Evolutionary conservation across 371 early-diverging fungal species (phyloP), one percentile per base, ranked within the genome.

Genomic region (Lichtheimia ornata): DNA sequence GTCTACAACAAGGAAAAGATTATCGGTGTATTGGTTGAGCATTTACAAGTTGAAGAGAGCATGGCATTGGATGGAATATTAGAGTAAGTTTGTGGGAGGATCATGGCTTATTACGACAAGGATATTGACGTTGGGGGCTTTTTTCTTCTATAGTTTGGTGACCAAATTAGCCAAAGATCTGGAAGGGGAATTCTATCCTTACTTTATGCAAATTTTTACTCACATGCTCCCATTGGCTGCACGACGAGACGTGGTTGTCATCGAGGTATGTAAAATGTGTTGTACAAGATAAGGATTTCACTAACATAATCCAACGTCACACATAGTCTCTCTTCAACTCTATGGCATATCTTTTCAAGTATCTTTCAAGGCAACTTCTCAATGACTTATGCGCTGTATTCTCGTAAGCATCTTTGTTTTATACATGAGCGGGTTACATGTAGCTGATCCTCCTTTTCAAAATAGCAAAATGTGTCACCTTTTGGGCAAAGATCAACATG

Each of bases 321-420:
- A 35, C 53, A 27, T 77, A 91, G 88, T 84, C 84, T 52, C 81
- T 92, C 2, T 96, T 95, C 74, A 92, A 94, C 61, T 82, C 91
- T 45, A 84, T 98, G 60, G 93, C 96, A 7, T 92, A 88, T 61
- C 77, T 97, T 24, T 95, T 95, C 84, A 97, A 96, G 72, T 92
- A 91, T 60, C 82, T 96, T 45, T 81, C 88, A 6, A 84, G 84
- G 54, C 77, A 84, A 63, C 81, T 97, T 28, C 50, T 85, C 5
- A 74, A 69, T 7, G 88, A 95, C 59, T 67, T 97, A 12, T 68
- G 83, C 18, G 73, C 84, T 11, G 91, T 91, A 17, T 96, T 90
- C 70, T 68, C 66, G 84, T 84, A 81, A 30, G 79, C 61, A 15
- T 18, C 40, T 25, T 17, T 47, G 14, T 11, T 27, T 3, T 56